Evolutionary conservation across 2,329 filamentous ascomycete genomes (phyloP), one percentile per base, ranked within the genome.

Genomic region (Amylocarpus encephaloides): DNA sequence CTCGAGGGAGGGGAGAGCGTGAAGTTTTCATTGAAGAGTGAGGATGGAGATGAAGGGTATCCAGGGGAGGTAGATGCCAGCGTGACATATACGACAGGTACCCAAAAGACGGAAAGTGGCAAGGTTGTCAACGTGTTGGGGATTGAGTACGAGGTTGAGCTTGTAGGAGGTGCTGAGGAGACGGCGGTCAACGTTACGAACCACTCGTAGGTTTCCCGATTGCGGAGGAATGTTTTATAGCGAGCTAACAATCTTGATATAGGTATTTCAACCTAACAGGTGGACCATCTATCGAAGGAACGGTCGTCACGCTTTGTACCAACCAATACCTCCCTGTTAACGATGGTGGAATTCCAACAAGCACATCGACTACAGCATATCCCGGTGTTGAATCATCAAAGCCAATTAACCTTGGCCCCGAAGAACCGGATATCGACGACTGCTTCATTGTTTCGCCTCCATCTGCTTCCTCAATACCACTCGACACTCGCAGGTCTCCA

Each of bases 121-220:
- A 79, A 77, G 53, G 77, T 84, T 54, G 83, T 84, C 56, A 82
- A 80, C 1, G 80, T 93, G 16, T 70, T 97, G 50, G 83, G 83
- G 50, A 87, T 94, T 44, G 93, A 97, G 68, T 97, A 94, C 66
- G 87, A 95, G 73, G 90, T 86, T 16, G 82, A 88, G 68, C 75
- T 97, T 42, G 76, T 89, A 49, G 61, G 50, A 12, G 2, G 86
- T 44, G 85, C 83, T 11, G 83, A 91, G n/a, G 92, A 96, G 76
- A 97, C 92, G 0, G 83, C 83, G 38, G 80, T 97, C 67, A 94
- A 91, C 70, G 79, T 97, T 71, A 97, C 93, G 44, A 98, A 97
- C 72, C 92, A 98, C 73, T 94, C 88, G 86, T 89, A 69, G 59
- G 73, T 67, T 7, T 32, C 15, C 18, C 29, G 4, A 9, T 19